A percentile compares a stretch with the other conserved stretches of the same genome.
phyloP scores from a whole-genome alignment of 192 early-diverging fungal genomes.

The Radiomyces spectabilis region DNA sequence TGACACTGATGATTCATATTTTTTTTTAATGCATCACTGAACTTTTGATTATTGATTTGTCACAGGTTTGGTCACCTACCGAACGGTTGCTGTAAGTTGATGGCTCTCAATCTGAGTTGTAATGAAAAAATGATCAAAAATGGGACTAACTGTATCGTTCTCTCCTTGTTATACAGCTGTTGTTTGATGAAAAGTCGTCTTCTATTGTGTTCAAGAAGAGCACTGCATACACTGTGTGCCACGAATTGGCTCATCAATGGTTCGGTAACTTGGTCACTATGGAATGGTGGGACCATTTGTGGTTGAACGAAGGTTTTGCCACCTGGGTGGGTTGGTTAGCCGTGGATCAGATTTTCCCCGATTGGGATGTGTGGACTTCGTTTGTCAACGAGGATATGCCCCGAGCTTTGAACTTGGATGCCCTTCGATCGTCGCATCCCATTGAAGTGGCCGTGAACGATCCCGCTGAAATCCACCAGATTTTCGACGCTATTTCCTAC shows the following conservation, averaged over 20 bases:
- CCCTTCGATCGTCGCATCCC: slow-evolving; percentile 82
- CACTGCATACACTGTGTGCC: slow-evolving; percentile 86
- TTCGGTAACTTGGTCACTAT: slow-evolving; percentile 95
- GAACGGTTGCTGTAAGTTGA: no score
- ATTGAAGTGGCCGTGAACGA: slow-evolving; percentile 84
- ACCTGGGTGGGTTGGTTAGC: slow-evolving; percentile 92
- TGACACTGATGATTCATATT: slow-evolving; percentile 74
- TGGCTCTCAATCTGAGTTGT: no score
- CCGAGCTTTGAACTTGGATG: slow-evolving; percentile 70
- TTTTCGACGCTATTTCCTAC: slow-evolving; percentile 92
- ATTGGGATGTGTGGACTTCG: slow-evolving; percentile 88
- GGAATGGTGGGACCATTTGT: slow-evolving; percentile 91
- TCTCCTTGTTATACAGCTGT: no score
- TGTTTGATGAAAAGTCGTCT: slow-evolving; percentile 79
- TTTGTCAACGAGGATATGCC: slow-evolving; percentile 78
- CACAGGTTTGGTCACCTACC: no score
- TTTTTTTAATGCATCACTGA: no score
- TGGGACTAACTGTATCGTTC: no score
- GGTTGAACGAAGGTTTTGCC: slow-evolving; percentile 98
- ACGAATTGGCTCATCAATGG: slow-evolving; percentile 84
- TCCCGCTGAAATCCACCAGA: slow-evolving; percentile 84
- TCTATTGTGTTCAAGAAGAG: slow-evolving; percentile 69
- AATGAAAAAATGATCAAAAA: no score
- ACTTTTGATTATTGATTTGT: no score
- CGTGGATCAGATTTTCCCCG: slow-evolving; percentile 85